Evolutionary conservation across 78 protist species (phyloP).

Genomic region (Abeoforma whisleri): DNA sequence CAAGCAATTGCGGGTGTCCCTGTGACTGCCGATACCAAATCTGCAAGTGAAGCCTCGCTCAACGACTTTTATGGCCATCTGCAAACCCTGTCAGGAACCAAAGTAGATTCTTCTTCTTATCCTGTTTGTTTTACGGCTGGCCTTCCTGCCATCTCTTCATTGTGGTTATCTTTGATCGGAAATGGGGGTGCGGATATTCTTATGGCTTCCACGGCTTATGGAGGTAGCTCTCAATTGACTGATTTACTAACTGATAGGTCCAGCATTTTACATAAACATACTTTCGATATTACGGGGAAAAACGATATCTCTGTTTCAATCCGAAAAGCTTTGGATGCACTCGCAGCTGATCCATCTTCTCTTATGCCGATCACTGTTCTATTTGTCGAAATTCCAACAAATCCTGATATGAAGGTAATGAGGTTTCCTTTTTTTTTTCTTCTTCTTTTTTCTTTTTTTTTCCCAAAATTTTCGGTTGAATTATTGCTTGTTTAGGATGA

Average conservation of each 20-base stretch:
- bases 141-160: conserved; percentile 9
- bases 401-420: conserved; percentile 41
- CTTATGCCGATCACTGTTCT: not conserved
- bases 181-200: conserved; percentile 33
- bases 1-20: not conserved
- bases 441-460: no score
- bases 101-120: not conserved
- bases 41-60: not conserved
- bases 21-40: not conserved
- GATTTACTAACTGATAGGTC: conserved; percentile 2
- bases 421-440: no score
- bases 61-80: conserved; percentile 20
- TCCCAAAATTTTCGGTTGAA: no score
- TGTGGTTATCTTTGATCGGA: conserved; percentile 8
- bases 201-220: conserved; percentile 39
- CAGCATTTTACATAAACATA: not conserved
- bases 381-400: conserved; percentile 33
- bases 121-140: conserved; percentile 37
- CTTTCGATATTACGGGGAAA: conserved; percentile 26
- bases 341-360: not conserved
- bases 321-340: not conserved
- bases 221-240: conserved; percentile 30
- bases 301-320: conserved; percentile 9
- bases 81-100: conserved; percentile 22
- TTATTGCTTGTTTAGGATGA: no score